Percentiles rank a stretch among this genome's conserved stretches.
phyloP scores from a whole-genome alignment of 768 basidiomycete genomes.

The Lactarius tabidus region DNA sequence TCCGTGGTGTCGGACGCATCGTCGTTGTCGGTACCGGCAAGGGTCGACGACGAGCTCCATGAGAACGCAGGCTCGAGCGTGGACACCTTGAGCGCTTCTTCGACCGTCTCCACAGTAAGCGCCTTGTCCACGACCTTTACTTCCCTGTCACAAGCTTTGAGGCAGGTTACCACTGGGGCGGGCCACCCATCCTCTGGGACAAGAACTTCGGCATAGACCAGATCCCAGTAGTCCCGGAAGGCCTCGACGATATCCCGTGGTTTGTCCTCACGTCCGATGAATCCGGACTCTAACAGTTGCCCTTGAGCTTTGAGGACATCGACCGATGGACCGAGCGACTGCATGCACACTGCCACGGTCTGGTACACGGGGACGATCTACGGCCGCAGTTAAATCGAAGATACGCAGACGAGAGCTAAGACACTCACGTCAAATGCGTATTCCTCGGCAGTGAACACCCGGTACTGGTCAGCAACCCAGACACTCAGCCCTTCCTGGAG shows the following conservation, averaged over 20 bases:
- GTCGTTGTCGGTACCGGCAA: conserved; percentile 17
- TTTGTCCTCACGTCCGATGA: conserved; percentile 48
- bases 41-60: conserved; percentile 22
- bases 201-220: conserved; percentile 39
- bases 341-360: conserved; percentile 49
- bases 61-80: conserved; percentile 8
- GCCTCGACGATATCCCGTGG: conserved; percentile 43
- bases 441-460: conserved; percentile 48
- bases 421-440: conserved; percentile 54
- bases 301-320: conserved; percentile 46
- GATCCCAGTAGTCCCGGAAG: conserved; percentile 62
- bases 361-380: conserved; percentile 66
- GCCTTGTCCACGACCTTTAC: conserved; percentile 12
- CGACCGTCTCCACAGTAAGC: neutral
- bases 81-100: neutral
- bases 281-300: conserved; percentile 53
- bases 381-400: conserved; percentile 6
- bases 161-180: conserved; percentile 38
- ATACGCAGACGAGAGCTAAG: neutral
- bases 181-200: conserved; percentile 55
- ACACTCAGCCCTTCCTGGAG: conserved; percentile 51
- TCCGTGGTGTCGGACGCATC: conserved; percentile 10
- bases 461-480: conserved; percentile 63
- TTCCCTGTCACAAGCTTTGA: conserved; percentile 27
- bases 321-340: conserved; percentile 40